Conservation (phyloP, 2,329 filamentous ascomycete genomes). For the Neoscytalidium dimidiatum region DNA sequence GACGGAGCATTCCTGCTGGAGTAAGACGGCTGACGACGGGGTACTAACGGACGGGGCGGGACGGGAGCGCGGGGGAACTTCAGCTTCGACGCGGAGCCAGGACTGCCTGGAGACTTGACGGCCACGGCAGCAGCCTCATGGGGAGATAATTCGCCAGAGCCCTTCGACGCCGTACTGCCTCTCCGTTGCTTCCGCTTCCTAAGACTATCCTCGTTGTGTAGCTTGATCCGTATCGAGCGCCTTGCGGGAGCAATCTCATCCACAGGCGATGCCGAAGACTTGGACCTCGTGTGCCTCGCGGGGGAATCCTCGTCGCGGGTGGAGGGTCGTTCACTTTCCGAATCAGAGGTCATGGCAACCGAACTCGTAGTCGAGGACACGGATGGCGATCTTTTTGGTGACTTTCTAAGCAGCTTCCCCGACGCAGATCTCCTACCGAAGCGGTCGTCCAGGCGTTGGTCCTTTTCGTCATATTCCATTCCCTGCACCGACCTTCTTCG, state of each 20-base stretch:
- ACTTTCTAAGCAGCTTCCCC: slow-evolving; percentile 26
- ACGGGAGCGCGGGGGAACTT: slow-evolving; percentile 89
- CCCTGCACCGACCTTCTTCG: slow-evolving; percentile 21
- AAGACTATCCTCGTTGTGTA: slow-evolving; percentile 77
- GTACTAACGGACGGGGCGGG: slow-evolving; percentile 86
- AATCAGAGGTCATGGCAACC: slow-evolving; percentile 66
- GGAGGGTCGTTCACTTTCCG: slow-evolving; percentile 53
- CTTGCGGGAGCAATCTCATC: slow-evolving; percentile 70
- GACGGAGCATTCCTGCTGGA: slow-evolving; percentile 45
- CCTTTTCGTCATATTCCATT: slow-evolving; percentile 26
- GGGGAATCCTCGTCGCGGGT: slow-evolving; percentile 41
- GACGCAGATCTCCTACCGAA: slow-evolving; percentile 12
- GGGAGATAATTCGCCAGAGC: slow-evolving; percentile 36
- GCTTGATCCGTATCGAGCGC: slow-evolving; percentile 86
- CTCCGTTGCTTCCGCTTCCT: slow-evolving; percentile 72
- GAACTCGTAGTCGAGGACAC: slow-evolving; percentile 52
- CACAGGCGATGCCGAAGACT: slow-evolving; percentile 51
- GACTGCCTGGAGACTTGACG: slow-evolving; percentile 91
- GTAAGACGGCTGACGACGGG: slow-evolving; percentile 86
- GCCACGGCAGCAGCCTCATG: slow-evolving; percentile 63
- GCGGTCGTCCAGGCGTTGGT: not conserved
- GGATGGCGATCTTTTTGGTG: slow-evolving; percentile 42
- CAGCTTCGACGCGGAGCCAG: slow-evolving; percentile 56
- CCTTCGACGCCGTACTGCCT: slow-evolving; percentile 43
- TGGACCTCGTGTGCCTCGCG: slow-evolving; percentile 63